Percentiles rank a stretch among this genome's conserved stretches.
These are phyloP conservation scores for Eutrema japonicum DNA, from an alignment of 345 rosid genomes.

Conservation along the genomic window DNA sequence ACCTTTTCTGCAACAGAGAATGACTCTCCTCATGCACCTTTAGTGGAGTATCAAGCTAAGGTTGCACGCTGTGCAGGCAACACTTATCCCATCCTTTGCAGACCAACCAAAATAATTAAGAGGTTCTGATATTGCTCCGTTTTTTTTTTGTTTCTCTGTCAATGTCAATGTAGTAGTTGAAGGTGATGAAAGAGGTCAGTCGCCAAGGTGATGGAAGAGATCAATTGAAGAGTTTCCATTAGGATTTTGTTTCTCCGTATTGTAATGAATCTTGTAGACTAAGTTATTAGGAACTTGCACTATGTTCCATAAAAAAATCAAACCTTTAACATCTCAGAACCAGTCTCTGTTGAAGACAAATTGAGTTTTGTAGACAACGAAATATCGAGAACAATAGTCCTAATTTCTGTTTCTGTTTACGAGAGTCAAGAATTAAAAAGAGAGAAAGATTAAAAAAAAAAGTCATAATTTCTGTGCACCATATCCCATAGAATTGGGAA, in stretches of 20 bases:
- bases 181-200: background rate
- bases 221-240: background rate
- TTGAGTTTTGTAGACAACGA: no score
- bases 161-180: background rate
- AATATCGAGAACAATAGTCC: no score
- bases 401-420: no score
- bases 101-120: background rate
- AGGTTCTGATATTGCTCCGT: background rate
- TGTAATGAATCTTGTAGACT: background rate
- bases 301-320: no score
- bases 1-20: constrained; percentile 28
- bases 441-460: no score
- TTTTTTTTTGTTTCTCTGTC: background rate
- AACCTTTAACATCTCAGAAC: no score
- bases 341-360: no score
- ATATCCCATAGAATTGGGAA: no score
- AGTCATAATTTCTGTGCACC: no score
- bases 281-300: background rate
- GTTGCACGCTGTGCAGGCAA: background rate
- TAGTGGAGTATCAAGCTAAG: constrained; percentile 32
- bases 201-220: background rate
- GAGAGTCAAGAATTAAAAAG: no score
- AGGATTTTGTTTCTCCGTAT: background rate
- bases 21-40: constrained; percentile 12
- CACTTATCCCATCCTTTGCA: constrained; percentile 32